Base-by-base conservation (phyloP, 345 rosid genomes). In the Populus ilicifolia region DNA sequence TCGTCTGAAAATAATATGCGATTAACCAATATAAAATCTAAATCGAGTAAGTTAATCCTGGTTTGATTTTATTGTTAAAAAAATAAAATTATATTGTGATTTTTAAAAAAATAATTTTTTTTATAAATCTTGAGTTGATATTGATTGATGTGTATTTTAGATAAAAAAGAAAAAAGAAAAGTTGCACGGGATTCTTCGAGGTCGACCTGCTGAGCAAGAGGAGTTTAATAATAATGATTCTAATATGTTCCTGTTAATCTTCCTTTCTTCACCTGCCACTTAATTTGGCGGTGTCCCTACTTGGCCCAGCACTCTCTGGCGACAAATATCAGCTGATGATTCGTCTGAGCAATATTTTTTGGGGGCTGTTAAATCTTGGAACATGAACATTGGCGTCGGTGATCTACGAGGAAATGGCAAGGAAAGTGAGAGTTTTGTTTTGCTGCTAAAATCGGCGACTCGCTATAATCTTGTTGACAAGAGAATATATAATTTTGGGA, bases 261-360 rank as follows among this genome's bases (percentile, higher is more conserved):
- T 50, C 17, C 33, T 50, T 30, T 10, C 20, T 2, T 52, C 73
- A 81, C 80, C 84, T 16, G 69, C 38, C 84, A 13, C 62, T 30
- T 76, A 25, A 50, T 54, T 69, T 80, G 75, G 80, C 75, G 64
- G 61, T 77, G 72, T 69, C 78, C 78, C 78, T 78, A 59, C 71
- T 10, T 4, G 3, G 35, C 25, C 74, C 80, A 21, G 48, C 84
- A 81, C 56, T 62, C 43, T 13, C 59, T 4, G 59, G 12, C 21
- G 21, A 62, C 74, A 80, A 69, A 72, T 67, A 81, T 77, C 78
- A 64, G n/a, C 56, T 11, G 71, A 17, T 44, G 76, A 71, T 72
- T 67, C 73, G 54, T 12, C 67, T 44, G 20, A 14, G 14, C 14
- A n/a, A 43, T 23, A 12, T 11, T 16, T 39, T 38, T 23, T 33